A percentile compares a stretch with the other conserved stretches of the same genome.
Evolutionary conservation across 176 grass and related monocot species (phyloP).

Genomic region (Dactylis glomerata): DNA sequence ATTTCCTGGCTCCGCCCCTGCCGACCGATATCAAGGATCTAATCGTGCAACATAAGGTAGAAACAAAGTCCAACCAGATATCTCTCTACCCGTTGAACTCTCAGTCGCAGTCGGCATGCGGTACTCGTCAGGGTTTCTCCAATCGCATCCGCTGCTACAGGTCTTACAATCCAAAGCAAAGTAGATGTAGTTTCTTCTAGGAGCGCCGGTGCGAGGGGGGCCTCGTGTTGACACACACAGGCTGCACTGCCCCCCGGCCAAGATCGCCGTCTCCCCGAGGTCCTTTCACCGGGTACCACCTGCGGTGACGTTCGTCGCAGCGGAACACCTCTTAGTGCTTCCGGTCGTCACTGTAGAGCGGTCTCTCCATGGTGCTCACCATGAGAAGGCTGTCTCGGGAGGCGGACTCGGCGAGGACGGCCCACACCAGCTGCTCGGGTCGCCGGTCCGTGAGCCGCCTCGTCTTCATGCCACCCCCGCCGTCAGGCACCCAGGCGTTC

Average conservation of each 20-base stretch:
- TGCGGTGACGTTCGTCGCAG: neutral
- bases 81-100: neutral
- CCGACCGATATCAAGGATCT: neutral
- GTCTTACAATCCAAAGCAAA: neutral
- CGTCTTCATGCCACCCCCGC: neutral
- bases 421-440: neutral
- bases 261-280: neutral
- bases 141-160: neutral
- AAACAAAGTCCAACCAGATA: neutral
- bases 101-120: neutral
- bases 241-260: neutral
- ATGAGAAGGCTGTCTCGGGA: neutral
- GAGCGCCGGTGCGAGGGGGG: neutral
- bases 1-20: too few relatives aligned
- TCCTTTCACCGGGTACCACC: constrained; percentile 5
- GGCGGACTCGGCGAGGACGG: neutral
- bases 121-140: neutral
- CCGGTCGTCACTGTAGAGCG: rapidly evolving
- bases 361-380: neutral
- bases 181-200: neutral
- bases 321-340: neutral
- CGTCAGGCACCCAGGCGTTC: neutral
- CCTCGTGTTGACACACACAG: neutral
- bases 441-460: neutral
- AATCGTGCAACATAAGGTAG: neutral